Base-by-base conservation (phyloP, 179 eudicot genomes). In the Gypsophila paniculata region DNA sequence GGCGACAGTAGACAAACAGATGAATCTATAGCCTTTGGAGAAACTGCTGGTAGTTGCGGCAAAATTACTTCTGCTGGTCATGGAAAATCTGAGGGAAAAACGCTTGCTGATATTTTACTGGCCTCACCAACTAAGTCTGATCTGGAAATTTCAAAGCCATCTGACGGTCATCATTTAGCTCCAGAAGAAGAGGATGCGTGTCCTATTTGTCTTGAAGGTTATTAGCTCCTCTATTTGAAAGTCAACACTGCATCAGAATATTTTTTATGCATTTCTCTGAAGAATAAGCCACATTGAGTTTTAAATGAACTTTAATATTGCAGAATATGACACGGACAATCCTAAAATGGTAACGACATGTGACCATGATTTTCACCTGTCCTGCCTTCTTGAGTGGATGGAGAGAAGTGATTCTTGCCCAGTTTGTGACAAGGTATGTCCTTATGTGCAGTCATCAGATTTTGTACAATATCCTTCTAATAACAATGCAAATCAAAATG, bases 171-270 rank as follows among this genome's bases (percentile, higher is more conserved):
- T 65, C 80, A 60, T 51, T 51, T 75, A 74, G 80, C 74, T 52
- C 18, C 46, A 36, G 94, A 87, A 63, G 96, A 91, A 70, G 98
- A 88, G 82, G 97, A 90, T 58, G 77, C 77, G 58, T 92, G 98
- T 74, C 92, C 98, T n/a, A 92, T 89, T 77, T 92, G 98, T 84
- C 84, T 92, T 77, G 96, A 92, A 88, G 98, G 98, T 90, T 90
- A 54, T 17, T 29, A 32, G 18, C 10, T 38, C 53, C 14, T 74
- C 39, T 18, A 5, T 19, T 71, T 25, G 9, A 70, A 32, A 42
- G 29, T 42, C 55, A 49, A 8, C 22, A 48, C 18, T 54, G 42
- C 34, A 42, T 71, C 17, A 34, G 15, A 54, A 34, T 46, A 17
- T 1, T 44, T 22, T 65, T 3, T 34, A 5, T 11, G 9, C 57